Evolutionary conservation across 2,329 filamentous ascomycete species (phyloP).

Genomic region (Corinectria fuckeliana): DNA sequence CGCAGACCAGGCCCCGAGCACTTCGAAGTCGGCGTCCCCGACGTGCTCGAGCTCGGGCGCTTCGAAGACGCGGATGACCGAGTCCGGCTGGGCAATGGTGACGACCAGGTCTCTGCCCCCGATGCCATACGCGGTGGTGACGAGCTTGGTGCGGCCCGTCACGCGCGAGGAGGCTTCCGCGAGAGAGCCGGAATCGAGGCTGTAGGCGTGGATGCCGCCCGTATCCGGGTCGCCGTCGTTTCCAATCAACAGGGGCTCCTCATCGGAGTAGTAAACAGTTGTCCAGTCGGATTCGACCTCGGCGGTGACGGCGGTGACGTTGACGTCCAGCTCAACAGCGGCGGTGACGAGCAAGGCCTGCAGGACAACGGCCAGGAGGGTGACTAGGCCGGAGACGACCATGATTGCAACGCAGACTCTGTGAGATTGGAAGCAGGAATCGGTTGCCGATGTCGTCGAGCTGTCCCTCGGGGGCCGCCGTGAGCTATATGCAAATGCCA

Average conservation of each 20-base stretch:
- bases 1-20: conserved; percentile 55
- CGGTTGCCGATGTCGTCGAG: background rate
- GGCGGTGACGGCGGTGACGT: conserved; percentile 43
- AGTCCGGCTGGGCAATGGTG: conserved; percentile 52
- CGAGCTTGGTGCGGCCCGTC: conserved; percentile 54
- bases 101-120: conserved; percentile 46
- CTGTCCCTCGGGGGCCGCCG: conserved; percentile 1
- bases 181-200: conserved; percentile 41
- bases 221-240: conserved; percentile 53
- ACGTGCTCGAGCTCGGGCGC: conserved; percentile 41
- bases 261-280: conserved; percentile 46
- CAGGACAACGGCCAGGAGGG: conserved; percentile 26
- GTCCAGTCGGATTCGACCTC: conserved; percentile 52
- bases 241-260: conserved; percentile 48
- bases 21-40: conserved; percentile 41
- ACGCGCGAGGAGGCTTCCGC: conserved; percentile 40
- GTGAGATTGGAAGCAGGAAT: conserved; percentile 1
- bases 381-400: conserved; percentile 27
- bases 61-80: conserved; percentile 49
- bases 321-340: conserved; percentile 33
- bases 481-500: conserved; percentile 23
- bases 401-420: conserved; percentile 26
- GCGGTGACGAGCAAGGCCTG: conserved; percentile 28
- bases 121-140: conserved; percentile 48
- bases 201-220: conserved; percentile 51